phyloP scores from a whole-genome alignment of 495 filamentous ascomycete genomes.

The Daldinia decipiens region DNA sequence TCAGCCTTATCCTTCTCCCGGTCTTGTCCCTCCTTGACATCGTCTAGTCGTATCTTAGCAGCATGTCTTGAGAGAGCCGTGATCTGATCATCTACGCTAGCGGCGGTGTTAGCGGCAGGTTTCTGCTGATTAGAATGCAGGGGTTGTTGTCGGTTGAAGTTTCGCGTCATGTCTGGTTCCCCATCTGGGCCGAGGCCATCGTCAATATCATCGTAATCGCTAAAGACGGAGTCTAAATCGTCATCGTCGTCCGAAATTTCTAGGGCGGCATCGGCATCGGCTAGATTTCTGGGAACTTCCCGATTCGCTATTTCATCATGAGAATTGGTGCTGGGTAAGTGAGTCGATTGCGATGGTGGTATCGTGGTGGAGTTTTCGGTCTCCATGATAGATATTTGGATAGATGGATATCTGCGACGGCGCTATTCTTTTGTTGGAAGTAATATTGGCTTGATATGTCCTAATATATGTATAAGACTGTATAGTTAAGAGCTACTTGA shows the following conservation, averaged over 20 bases:
- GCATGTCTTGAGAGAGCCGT: conserved; percentile 85
- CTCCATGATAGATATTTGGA: conserved; percentile 30
- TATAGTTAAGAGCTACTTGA: conserved; percentile 2
- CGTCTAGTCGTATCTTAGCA: conserved; percentile 85
- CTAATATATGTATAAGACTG: neutral
- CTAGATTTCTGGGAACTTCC: conserved; percentile 37
- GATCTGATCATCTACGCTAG: conserved; percentile 87
- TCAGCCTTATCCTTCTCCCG: conserved; percentile 83
- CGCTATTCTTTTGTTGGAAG: neutral
- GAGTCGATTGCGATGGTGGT: conserved; percentile 47
- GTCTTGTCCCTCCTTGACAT: conserved; percentile 64
- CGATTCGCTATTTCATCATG: conserved; percentile 34
- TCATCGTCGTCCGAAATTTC: conserved; percentile 42
- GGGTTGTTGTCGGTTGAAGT: conserved; percentile 87
- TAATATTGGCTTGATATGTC: neutral
- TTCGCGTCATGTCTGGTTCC: conserved; percentile 81
- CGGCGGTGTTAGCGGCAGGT: conserved; percentile 79
- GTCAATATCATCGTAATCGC: conserved; percentile 68
- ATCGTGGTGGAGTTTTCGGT: conserved; percentile 55
- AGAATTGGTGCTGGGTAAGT: conserved; percentile 46
- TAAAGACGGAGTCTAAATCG: conserved; percentile 63
- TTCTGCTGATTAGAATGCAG: conserved; percentile 83
- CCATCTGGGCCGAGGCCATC: conserved; percentile 67
- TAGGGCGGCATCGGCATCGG: conserved; percentile 25
- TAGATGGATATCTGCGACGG: neutral